These are phyloP conservation scores for Trichomonas tenax DNA, from an alignment of 208 protist species.

Conservation along the genomic window DNA sequence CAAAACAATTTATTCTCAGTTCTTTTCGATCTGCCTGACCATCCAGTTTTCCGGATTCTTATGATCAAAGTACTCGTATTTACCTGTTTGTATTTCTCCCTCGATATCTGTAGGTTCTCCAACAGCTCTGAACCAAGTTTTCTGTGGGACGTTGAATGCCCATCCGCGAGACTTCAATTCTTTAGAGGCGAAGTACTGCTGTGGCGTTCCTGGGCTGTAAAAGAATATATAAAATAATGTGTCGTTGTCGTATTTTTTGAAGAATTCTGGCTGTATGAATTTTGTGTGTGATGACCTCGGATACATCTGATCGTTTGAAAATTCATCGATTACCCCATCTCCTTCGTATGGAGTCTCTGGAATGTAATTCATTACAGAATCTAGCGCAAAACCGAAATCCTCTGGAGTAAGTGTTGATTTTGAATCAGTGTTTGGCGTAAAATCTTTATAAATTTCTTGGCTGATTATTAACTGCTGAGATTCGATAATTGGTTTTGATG, in stretches of 20 bases:
- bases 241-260: neutral
- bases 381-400: neutral
- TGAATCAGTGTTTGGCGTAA: neutral
- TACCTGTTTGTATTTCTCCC: neutral
- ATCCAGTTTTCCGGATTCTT: neutral
- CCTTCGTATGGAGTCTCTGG: neutral
- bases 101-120: neutral
- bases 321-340: neutral
- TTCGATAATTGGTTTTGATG: neutral
- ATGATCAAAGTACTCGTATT: conserved; percentile 13
- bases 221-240: conserved; percentile 22
- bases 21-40: neutral
- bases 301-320: neutral
- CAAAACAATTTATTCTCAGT: neutral
- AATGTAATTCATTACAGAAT: neutral
- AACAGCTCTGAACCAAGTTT: neutral
- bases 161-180: neutral
- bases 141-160: neutral
- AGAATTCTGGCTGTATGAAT: conserved; percentile 17
- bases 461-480: neutral
- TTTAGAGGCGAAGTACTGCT: neutral
- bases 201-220: neutral
- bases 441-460: neutral
- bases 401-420: neutral
- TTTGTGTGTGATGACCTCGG: neutral